Conservation (phyloP, 768 basidiomycete species). For the Auriscalpium orientale region DNA sequence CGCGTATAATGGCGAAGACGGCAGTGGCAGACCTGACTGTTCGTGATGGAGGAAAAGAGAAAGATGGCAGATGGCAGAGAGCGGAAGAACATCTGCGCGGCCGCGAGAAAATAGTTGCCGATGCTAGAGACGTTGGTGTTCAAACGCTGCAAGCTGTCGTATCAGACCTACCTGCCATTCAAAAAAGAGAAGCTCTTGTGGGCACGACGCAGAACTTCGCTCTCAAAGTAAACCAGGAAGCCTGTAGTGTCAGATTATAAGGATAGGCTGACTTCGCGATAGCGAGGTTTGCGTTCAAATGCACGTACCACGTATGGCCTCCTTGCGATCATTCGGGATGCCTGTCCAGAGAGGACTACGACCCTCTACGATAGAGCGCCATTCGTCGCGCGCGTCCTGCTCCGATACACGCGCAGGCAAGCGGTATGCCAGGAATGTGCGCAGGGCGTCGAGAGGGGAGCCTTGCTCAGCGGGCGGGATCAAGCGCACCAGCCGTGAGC, state of each 20-base stretch:
- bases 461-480: slow-evolving; percentile 58
- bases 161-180: slow-evolving; percentile 64
- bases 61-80: slow-evolving; percentile 92
- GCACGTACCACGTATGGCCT: slow-evolving; percentile 72
- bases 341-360: slow-evolving; percentile 72
- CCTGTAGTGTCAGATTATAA: slow-evolving; percentile 36
- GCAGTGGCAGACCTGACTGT: slow-evolving; percentile 43
- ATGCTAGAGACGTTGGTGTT: slow-evolving; percentile 37
- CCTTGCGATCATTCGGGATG: slow-evolving; percentile 85
- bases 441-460: slow-evolving; percentile 68
- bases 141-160: background rate
- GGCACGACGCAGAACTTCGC: slow-evolving; percentile 77
- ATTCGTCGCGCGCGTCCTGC: slow-evolving; percentile 76
- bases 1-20: slow-evolving; percentile 3
- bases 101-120: slow-evolving; percentile 88
- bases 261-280: background rate
- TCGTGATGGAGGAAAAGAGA: slow-evolving; percentile 86
- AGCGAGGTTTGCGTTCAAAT: no score
- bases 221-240: slow-evolving; percentile 89
- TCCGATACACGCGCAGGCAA: slow-evolving; percentile 64
- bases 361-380: slow-evolving; percentile 90
- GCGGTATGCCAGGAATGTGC: slow-evolving; percentile 70
- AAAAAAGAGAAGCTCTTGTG: slow-evolving; percentile 93
- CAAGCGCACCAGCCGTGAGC: slow-evolving; percentile 81
- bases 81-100: slow-evolving; percentile 83